phyloP scores from a whole-genome alignment of 495 filamentous ascomycete species.

The Neurospora terricola region DNA sequence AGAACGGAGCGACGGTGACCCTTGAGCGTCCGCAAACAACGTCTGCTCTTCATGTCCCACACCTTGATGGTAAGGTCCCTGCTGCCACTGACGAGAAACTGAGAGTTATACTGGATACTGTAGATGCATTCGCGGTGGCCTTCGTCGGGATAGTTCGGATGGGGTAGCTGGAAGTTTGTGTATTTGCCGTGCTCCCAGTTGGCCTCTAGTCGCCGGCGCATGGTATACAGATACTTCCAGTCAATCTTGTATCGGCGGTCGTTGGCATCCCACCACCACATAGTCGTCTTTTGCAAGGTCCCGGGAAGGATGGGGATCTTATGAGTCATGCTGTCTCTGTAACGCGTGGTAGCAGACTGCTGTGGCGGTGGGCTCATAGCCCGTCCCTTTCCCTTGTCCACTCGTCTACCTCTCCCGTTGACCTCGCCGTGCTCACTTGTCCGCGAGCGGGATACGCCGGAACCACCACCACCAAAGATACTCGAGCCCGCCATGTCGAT shows the following conservation, averaged over 20 bases:
- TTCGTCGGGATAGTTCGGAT: slow-evolving; percentile 69
- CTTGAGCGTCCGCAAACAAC: slow-evolving; percentile 61
- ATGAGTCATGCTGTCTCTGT: neutral
- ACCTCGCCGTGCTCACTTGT: neutral
- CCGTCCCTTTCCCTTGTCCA: slow-evolving; percentile 27
- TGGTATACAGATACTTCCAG: slow-evolving; percentile 83
- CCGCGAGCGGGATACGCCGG: neutral
- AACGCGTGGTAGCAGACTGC: neutral
- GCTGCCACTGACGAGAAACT: slow-evolving; percentile 88
- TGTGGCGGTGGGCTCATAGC: neutral
- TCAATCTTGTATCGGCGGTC: slow-evolving; percentile 49
- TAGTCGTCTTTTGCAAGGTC: slow-evolving; percentile 22
- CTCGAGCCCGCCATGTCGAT: slow-evolving; percentile 20
- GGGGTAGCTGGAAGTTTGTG: slow-evolving; percentile 81
- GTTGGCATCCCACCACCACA: slow-evolving; percentile 34
- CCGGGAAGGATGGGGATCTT: slow-evolving; percentile 1
- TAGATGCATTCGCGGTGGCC: slow-evolving; percentile 91
- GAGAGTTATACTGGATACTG: slow-evolving; percentile 75
- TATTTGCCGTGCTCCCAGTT: slow-evolving; percentile 83
- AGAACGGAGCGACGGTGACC: slow-evolving; percentile 83
- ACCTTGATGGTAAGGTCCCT: slow-evolving; percentile 79
- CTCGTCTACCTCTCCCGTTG: slow-evolving; percentile 1
- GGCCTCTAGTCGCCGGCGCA: slow-evolving; percentile 71
- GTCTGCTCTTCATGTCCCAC: slow-evolving; percentile 78
- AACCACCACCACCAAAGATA: slow-evolving; percentile 21